Evolutionary conservation across 225 moss, liverwort and hornwort genomes (phyloP).

Genomic region (Sphagnum tenellum): DNA sequence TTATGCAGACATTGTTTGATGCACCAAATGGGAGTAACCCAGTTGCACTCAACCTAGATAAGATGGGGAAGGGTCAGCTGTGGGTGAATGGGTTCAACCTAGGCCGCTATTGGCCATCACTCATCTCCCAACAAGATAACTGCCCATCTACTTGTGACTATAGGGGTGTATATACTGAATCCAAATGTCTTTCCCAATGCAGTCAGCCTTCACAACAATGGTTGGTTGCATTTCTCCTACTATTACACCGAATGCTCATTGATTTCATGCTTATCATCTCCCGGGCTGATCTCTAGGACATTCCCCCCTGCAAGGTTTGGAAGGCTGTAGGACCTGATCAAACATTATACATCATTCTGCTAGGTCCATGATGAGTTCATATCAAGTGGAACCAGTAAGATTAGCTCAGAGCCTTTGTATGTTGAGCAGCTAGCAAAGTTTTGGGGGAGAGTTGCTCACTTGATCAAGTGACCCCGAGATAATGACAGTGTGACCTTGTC

Average conservation of each 20-base stretch:
- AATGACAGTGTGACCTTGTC: too few relatives aligned
- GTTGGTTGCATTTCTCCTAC: conserved; percentile 16
- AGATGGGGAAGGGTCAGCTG: conserved; percentile 79
- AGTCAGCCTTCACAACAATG: conserved; percentile 69
- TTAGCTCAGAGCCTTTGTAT: too few relatives aligned
- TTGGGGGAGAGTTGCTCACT: too few relatives aligned
- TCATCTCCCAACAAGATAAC: conserved; percentile 30
- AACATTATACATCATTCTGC: too few relatives aligned
- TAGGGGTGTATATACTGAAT: conserved; percentile 37
- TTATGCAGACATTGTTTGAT: conserved; percentile 52
- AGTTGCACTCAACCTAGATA: conserved; percentile 53
- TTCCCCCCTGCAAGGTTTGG: neutral
- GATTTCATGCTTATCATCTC: neutral
- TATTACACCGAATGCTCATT: neutral
- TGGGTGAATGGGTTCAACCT: conserved; percentile 77
- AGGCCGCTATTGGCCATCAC: conserved; percentile 73
- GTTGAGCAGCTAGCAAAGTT: too few relatives aligned
- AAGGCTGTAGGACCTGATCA: neutral
- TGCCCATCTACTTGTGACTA: conserved; percentile 52
- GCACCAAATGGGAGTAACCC: conserved; percentile 54
- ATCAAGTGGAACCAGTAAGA: too few relatives aligned
- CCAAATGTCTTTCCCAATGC: conserved; percentile 55
- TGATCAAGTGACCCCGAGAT: too few relatives aligned
- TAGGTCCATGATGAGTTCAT: too few relatives aligned
- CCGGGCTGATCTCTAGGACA: too few relatives aligned